phyloP scores from a whole-genome alignment of 495 filamentous ascomycete species.

The Talaromyces adpressus region DNA sequence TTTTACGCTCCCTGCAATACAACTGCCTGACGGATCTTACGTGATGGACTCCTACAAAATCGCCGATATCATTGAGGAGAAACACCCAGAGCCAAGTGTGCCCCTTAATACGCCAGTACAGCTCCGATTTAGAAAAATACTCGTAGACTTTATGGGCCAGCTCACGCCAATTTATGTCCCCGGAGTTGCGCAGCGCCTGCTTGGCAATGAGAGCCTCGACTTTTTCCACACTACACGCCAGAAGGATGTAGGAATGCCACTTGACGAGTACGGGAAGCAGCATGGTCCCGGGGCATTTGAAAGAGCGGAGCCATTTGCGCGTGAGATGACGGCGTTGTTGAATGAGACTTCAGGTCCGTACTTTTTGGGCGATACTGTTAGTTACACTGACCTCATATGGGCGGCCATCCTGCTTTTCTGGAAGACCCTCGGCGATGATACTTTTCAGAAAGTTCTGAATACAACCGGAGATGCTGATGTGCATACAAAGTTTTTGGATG shows the following conservation, averaged over 20 bases:
- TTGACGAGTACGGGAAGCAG: constrained; percentile 32
- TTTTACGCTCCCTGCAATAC: constrained; percentile 51
- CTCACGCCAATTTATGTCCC: constrained; percentile 24
- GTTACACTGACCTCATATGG: constrained; percentile 33
- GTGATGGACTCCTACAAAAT: constrained; percentile 54
- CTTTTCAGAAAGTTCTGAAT: constrained; percentile 23
- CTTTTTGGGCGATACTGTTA: constrained; percentile 26
- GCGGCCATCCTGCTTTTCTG: constrained; percentile 24
- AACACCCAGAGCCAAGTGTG: constrained; percentile 44
- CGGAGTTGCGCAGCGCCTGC: constrained; percentile 24
- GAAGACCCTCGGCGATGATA: constrained; percentile 24
- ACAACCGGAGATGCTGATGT: constrained; percentile 22
- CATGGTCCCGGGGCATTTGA: constrained; percentile 32
- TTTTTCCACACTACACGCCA: constrained; percentile 41
- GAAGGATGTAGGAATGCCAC: constrained; percentile 30
- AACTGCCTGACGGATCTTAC: constrained; percentile 41
- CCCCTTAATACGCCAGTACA: constrained; percentile 37
- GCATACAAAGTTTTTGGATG: constrained; percentile 31
- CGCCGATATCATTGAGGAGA: constrained; percentile 40
- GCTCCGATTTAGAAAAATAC: neutral
- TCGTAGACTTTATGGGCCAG: constrained; percentile 15
- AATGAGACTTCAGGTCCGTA: constrained; percentile 44
- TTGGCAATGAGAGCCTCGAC: constrained; percentile 28
- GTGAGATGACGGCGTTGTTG: constrained; percentile 38
- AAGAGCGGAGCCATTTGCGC: constrained; percentile 22